Evolutionary conservation across 2,329 filamentous ascomycete species (phyloP).

Genomic region (Albophoma yamanashiensis): DNA sequence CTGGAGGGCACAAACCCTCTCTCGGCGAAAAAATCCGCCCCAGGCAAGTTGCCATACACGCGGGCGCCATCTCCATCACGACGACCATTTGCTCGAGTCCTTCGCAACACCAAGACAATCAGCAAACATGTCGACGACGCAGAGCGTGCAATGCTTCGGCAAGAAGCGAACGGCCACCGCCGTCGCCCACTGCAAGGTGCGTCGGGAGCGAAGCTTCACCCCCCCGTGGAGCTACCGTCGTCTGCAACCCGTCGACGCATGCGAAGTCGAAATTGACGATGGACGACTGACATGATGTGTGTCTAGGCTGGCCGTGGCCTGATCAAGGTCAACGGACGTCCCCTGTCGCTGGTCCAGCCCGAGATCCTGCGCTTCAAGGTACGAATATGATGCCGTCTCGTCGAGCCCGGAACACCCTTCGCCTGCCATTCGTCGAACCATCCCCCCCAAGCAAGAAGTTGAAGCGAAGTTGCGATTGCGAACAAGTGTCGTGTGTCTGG

Average conservation of each 20-base stretch:
- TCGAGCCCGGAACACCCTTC: not conserved
- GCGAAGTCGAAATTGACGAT: not conserved
- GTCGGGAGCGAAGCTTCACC: slow-evolving; percentile 12
- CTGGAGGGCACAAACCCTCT: slow-evolving; percentile 23
- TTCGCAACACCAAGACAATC: slow-evolving; percentile 9
- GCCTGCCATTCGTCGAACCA: not conserved
- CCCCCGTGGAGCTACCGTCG: not conserved
- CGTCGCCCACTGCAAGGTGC: slow-evolving; percentile 89
- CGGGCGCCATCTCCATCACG: slow-evolving; percentile 5
- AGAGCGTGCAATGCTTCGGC: slow-evolving; percentile 96
- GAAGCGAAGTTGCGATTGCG: not conserved
- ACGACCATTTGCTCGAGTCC: not conserved
- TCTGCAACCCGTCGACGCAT: not conserved
- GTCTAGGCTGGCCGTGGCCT: slow-evolving; percentile 51
- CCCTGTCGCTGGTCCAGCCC: slow-evolving; percentile 86
- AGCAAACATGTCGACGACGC: slow-evolving; percentile 64
- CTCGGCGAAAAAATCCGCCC: slow-evolving; percentile 11
- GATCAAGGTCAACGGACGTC: slow-evolving; percentile 98
- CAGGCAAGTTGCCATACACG: not conserved
- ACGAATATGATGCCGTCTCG: slow-evolving; percentile 21
- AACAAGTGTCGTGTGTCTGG: not conserved
- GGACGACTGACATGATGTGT: not conserved
- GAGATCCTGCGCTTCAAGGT: slow-evolving; percentile 97
- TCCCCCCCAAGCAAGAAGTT: not conserved
- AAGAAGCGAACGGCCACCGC: slow-evolving; percentile 90